Evolutionary conservation across 1,284 basidiomycete genomes (phyloP).

Genomic region (Ustilago lituana): DNA sequence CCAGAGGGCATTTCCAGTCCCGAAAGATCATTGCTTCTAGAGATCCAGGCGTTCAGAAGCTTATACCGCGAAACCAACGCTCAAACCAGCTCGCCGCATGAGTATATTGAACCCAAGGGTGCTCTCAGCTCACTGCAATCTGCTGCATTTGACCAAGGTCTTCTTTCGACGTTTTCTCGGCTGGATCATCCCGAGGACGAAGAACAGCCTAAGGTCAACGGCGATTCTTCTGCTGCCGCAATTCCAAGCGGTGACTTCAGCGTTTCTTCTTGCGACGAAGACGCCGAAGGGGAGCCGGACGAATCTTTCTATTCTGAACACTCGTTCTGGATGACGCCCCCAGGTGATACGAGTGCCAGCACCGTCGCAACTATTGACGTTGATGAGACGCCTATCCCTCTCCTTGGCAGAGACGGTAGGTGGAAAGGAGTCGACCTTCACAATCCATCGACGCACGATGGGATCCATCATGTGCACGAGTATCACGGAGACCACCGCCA

Average conservation of each 20-base stretch:
- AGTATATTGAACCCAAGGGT: slow-evolving; percentile 4
- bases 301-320: slow-evolving; percentile 8
- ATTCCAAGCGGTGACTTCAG: background rate
- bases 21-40: background rate
- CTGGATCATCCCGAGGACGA: too few relatives aligned
- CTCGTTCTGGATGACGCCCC: slow-evolving; percentile 19
- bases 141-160: background rate
- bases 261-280: slow-evolving; percentile 29
- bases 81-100: background rate
- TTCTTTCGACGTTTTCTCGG: background rate
- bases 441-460: background rate
- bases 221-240: background rate
- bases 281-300: slow-evolving; percentile 35
- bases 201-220: background rate
- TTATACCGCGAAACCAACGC: background rate
- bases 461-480: too few relatives aligned
- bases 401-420: slow-evolving; percentile 16
- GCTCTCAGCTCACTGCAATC: background rate
- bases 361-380: slow-evolving; percentile 14
- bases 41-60: slow-evolving; percentile 1
- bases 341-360: slow-evolving; percentile 15
- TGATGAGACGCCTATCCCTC: slow-evolving; percentile 13
- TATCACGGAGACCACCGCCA: too few relatives aligned
- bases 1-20: background rate
- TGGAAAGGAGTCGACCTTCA: slow-evolving; percentile 13